phyloP scores from a whole-genome alignment of 768 basidiomycete species.

The Macrolepiota albuminosa region DNA sequence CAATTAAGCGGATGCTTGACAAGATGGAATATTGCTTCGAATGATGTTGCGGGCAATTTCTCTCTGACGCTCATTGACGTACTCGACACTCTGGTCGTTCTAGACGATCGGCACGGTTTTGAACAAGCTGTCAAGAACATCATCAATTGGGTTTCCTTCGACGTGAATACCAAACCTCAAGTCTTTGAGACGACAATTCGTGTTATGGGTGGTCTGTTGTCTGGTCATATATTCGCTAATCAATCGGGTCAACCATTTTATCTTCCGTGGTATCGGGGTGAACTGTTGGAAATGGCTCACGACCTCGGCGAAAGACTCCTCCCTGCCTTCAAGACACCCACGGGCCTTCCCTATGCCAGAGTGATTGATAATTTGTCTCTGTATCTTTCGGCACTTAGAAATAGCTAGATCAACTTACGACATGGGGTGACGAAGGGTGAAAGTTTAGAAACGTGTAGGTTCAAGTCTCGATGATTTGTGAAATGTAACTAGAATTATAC shows the following conservation, averaged over 20 bases:
- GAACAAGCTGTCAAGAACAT: constrained; percentile 80
- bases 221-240: constrained; percentile 80
- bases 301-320: constrained; percentile 85
- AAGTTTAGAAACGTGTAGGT: constrained; percentile 80
- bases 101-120: constrained; percentile 74
- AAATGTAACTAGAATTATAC: constrained; percentile 6
- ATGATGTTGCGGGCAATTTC: constrained; percentile 95
- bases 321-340: constrained; percentile 89
- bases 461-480: neutral
- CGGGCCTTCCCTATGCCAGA: constrained; percentile 89
- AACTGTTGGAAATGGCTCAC: constrained; percentile 74
- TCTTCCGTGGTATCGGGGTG: constrained; percentile 80
- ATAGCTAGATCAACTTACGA: constrained; percentile 70
- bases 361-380: constrained; percentile 33
- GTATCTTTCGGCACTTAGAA: constrained; percentile 1
- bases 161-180: constrained; percentile 95
- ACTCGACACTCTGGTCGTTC: constrained; percentile 87
- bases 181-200: constrained; percentile 97
- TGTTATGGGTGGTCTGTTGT: constrained; percentile 85
- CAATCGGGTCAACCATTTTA: constrained; percentile 61
- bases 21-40: constrained; percentile 60
- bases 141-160: constrained; percentile 81
- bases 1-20: neutral
- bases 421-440: constrained; percentile 76
- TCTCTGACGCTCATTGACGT: constrained; percentile 80